Evolutionary conservation across 768 basidiomycete genomes (phyloP), one percentile per base, ranked within the genome.

Genomic region (Hypsizygus marmoreus): DNA sequence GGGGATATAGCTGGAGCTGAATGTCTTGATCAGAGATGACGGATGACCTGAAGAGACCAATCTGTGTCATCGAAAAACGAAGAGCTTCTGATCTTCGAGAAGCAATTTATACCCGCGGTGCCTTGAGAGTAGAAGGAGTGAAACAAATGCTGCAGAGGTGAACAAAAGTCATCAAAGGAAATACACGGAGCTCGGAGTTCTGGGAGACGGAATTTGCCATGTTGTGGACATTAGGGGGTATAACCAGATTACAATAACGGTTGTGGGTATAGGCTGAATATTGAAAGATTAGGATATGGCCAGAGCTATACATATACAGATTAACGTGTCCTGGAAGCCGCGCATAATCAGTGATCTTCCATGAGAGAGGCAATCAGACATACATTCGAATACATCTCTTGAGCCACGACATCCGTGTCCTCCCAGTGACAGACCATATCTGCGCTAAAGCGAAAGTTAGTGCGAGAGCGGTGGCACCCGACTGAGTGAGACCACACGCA

Each of bases 341-440:
- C 44, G 51, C 49, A 40, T 51, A 24, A 39, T 54, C 35, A 51
- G 40, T 38, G 43, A 30, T 42, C 43, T 28, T 40, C 31, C 30
- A 43, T 32, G 36, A 40, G 32, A 43, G 50, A 49, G 41, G 30
- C 33, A 49, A 28, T 44, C 47, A 42, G 40, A 71, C 87, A 51
- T 67, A 91, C 90, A 60, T 89, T 93, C 36, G 75, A 74, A 68
- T 78, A 90, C 61, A 92, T 73, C 66, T 92, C 90, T 64, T 89
- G 83, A 31, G 82, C 76, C 47, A 90, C 82, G 40, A 76, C 72
- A 60, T 93, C 91, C 41, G 80, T 79, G 52, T 92, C 90, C 70
- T 93, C 90, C 90, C 90, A 93, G 59, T 93, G 91, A 51, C 86
- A 90, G 38, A 77, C 79, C 69, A 93, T 80, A 64, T 88, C 88